Evolutionary conservation across 73 alveolate species (phyloP).

Genomic region (Durusdinium trenchii): DNA sequence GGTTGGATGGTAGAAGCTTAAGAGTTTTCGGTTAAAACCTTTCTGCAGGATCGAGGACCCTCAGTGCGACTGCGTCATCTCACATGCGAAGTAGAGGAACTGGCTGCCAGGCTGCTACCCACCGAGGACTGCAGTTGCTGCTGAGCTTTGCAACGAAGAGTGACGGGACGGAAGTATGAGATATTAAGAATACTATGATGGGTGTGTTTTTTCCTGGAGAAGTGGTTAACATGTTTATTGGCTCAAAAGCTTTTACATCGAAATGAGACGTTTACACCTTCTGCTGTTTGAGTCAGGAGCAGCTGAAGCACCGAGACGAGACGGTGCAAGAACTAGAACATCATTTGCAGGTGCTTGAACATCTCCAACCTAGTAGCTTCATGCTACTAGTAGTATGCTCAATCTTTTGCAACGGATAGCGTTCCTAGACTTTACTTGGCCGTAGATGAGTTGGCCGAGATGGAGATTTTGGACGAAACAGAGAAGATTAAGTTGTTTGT

Average conservation of each 20-base stretch:
- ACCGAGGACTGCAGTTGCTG: no score
- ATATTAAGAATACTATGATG: no score
- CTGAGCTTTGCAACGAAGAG: no score
- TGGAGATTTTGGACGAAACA: not conserved
- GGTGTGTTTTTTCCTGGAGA: no score
- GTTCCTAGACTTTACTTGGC: not conserved
- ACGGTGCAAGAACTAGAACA: constrained; percentile 67
- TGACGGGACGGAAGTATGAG: no score
- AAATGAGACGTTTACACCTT: no score
- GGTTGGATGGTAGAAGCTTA: no score
- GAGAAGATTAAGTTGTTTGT: not conserved
- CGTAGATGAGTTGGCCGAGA: not conserved
- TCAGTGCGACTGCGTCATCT: constrained; percentile 41
- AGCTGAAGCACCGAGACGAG: constrained; percentile 56
- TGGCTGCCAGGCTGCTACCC: constrained; percentile 51
- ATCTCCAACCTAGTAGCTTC: no score
- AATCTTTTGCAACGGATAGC: no score
- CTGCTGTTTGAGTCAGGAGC: constrained; percentile 6
- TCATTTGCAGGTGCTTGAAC: constrained; percentile 61
- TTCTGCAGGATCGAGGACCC: not conserved
- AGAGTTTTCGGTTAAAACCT: not conserved
- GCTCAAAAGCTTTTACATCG: no score
- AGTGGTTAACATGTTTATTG: no score
- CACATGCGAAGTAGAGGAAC: constrained; percentile 21
- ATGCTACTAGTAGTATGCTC: no score